Evolutionary conservation across 129 eudicot genomes (phyloP), one percentile per base, ranked within the genome.

Genomic region (Glebionis coronaria): DNA sequence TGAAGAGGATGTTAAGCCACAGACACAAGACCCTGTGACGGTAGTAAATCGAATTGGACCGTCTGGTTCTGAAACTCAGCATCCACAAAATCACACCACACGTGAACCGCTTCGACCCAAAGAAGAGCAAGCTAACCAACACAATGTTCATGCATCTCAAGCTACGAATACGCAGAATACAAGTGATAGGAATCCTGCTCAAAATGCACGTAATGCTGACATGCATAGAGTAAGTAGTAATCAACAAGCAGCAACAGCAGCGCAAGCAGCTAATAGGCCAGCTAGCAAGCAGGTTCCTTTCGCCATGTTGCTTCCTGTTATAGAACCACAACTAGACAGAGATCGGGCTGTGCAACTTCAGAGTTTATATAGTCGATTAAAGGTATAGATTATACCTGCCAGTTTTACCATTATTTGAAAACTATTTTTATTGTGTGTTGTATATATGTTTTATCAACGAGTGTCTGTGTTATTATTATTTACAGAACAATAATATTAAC

Each of bases 341-440:
- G 96, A 92, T 75, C 82, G 85, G 71, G 88, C 95, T 56, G 74
- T 80, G 91, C 98, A 92, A 65, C 87, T 92, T 47, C 84, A 77
- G 72, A 79, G 79, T n/a, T 80, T 92, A 16, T 88, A 88, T 83
- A 49, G 27, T 44, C 81, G 72, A 74, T 73, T 88, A 29, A 87
- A 79, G 87, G 98, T 92, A 64, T 47, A 60, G 50, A 18, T 35
- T 49, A 3, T 69, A 29, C 14, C 25, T 45, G 59, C 47, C 3
- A 9, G 9, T 29, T 44, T 19, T 7, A 18, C 14, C 13, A 6
- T 21, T 63, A 15, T 56, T 73, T 65, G 9, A 35, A 35, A 35
- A 35, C 44, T 65, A 12, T 8, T 16, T 1, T 45, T 13, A 23
- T 27, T 69, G 59, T 42, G 56, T 19, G 51, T 52, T 42, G 9